Conservation (phyloP, 2,329 filamentous ascomycete species). For the Didymella exigua region DNA sequence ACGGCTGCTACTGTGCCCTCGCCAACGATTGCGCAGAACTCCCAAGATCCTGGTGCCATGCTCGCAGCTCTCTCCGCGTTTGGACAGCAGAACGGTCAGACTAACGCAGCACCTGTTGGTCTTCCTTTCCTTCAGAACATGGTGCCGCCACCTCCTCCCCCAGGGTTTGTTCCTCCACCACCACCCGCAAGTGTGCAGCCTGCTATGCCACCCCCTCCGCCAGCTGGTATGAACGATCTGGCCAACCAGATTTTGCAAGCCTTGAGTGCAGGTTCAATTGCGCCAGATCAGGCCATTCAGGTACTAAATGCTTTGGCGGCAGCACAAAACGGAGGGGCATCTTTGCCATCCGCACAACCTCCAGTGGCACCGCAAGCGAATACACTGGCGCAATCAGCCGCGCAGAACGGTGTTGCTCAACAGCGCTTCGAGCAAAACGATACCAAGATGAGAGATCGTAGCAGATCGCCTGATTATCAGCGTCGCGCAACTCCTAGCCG, state of each 20-base stretch:
- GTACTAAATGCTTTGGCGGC: conserved; percentile 39
- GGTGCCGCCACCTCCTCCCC: conserved; percentile 39
- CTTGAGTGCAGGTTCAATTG: conserved; percentile 41
- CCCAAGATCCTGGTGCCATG: conserved; percentile 39
- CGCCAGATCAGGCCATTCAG: conserved; percentile 43
- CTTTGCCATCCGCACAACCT: conserved; percentile 37
- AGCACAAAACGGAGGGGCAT: conserved; percentile 31
- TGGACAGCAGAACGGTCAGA: conserved; percentile 36
- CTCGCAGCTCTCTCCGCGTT: conserved; percentile 43
- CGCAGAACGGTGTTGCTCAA: conserved; percentile 22
- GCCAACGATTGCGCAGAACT: conserved; percentile 20
- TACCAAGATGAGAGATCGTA: conserved; percentile 45
- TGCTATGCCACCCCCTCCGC: conserved; percentile 33
- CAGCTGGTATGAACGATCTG: conserved; percentile 35
- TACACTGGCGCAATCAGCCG: conserved; percentile 21
- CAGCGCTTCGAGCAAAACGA: conserved; percentile 39
- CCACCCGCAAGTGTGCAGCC: conserved; percentile 30
- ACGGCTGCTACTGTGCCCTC: conserved; percentile 24
- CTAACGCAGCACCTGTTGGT: conserved; percentile 36
- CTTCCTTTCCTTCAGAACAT: conserved; percentile 39
- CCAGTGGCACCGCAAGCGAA: conserved; percentile 22
- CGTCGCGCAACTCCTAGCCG: conserved; percentile 62
- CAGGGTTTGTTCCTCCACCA: conserved; percentile 42
- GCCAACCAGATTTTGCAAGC: conserved; percentile 43
- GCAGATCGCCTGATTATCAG: conserved; percentile 68